Evolutionary conservation across 148 eudicot genomes (phyloP).

Genomic region (Camellia granthamiana): DNA sequence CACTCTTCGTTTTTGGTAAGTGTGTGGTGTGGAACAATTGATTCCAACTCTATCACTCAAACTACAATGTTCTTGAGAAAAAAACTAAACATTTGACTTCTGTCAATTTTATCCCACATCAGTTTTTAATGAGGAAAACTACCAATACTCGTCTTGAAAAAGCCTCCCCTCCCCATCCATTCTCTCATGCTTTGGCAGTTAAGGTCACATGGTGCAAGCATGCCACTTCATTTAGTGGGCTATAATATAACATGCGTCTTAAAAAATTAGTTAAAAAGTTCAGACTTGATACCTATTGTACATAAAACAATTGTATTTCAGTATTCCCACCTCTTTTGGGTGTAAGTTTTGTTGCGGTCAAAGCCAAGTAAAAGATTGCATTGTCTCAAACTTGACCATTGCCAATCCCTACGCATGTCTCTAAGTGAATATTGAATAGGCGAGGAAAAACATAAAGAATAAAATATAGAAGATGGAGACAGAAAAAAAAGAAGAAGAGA

Average conservation of each 20-base stretch:
- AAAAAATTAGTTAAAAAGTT: neutral
- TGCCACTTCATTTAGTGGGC: neutral
- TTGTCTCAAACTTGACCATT: neutral
- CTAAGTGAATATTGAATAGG: neutral
- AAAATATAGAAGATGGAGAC: neutral
- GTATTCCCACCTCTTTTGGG: too few relatives aligned
- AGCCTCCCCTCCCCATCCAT: neutral
- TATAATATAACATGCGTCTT: neutral
- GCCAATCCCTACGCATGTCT: neutral
- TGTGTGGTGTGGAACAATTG: neutral
- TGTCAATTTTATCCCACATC: too few relatives aligned
- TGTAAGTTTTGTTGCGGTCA: neutral
- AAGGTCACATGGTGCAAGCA: neutral
- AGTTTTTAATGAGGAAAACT: neutral
- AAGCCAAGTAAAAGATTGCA: neutral
- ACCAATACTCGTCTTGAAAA: neutral
- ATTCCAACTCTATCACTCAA: neutral
- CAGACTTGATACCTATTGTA: neutral
- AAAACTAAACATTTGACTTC: neutral
- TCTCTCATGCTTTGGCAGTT: neutral
- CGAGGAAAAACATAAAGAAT: neutral
- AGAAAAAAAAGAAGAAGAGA: neutral
- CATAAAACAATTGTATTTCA: neutral
- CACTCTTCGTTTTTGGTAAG: too few relatives aligned
- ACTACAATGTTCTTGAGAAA: neutral